Percentiles rank a stretch among this genome's conserved stretches.
Evolutionary conservation across 177 flowering plant species (phyloP).

Genomic region (Telopea speciosissima): DNA sequence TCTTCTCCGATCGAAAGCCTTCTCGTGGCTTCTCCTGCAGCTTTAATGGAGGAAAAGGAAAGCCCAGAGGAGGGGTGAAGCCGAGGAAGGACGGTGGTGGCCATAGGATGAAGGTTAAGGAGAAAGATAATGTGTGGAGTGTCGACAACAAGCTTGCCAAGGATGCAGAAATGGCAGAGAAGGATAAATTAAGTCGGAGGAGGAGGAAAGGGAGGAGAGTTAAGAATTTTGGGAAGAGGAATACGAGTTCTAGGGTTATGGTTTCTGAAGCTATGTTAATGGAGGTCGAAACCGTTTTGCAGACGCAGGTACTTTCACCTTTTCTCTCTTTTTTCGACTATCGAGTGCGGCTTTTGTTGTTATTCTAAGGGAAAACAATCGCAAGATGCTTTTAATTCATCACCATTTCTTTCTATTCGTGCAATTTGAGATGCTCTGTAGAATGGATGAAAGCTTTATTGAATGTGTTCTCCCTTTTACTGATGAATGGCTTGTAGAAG

Average conservation of each 20-base stretch:
- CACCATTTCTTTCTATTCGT: too few species aligned
- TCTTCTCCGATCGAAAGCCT: constrained; percentile 1
- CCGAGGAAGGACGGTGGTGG: constrained; percentile 15
- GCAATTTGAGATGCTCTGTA: too few species aligned
- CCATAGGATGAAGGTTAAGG: constrained; percentile 31
- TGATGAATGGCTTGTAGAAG: background rate
- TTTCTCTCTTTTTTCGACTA: background rate
- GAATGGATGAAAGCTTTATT: too few species aligned
- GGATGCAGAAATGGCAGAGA: constrained; percentile 26
- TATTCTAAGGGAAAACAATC: too few species aligned
- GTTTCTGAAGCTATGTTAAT: constrained; percentile 74
- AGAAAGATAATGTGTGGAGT: constrained; percentile 90
- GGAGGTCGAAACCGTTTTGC: constrained; percentile 85
- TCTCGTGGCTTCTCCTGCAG: constrained; percentile 16
- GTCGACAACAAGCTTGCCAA: constrained; percentile 67
- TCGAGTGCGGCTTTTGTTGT: background rate
- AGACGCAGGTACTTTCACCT: constrained; percentile 60
- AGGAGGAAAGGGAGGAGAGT: constrained; percentile 35
- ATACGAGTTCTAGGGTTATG: constrained; percentile 31
- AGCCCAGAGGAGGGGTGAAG: constrained; percentile 5
- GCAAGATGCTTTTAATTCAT: too few species aligned
- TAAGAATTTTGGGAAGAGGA: constrained; percentile 26
- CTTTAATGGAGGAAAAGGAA: constrained; percentile 16
- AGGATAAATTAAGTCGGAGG: constrained; percentile 22
- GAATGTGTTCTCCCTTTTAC: background rate